Evolutionary conservation across 257 asterid genomes (phyloP).

Genomic region (Solanum paucissectum): DNA sequence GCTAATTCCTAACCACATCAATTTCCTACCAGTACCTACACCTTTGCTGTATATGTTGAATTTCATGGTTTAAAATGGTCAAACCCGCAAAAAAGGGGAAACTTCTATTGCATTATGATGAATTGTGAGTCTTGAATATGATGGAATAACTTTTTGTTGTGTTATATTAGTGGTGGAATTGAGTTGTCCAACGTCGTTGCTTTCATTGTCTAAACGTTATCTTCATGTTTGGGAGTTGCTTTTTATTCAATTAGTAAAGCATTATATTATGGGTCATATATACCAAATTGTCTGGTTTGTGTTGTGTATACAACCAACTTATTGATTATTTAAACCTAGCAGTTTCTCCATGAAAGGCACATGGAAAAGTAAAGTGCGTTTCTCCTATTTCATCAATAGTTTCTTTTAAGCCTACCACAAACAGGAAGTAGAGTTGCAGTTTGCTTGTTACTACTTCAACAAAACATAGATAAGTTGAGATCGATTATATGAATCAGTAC

Average conservation of each 20-base stretch:
- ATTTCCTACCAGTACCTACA: not conserved
- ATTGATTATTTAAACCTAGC: not conserved
- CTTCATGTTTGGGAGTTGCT: not conserved
- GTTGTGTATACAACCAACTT: not conserved
- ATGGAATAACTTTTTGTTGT: not conserved
- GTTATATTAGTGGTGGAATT: not conserved
- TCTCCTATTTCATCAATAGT: not conserved
- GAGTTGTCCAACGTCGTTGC: not conserved
- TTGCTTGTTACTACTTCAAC: not conserved
- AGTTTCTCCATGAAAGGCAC: not conserved
- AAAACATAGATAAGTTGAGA: not conserved
- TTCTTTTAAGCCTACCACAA: not conserved
- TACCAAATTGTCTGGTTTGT: not conserved
- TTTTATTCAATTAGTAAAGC: not conserved
- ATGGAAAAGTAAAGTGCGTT: not conserved
- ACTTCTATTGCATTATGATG: not conserved
- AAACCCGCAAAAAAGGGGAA: not conserved
- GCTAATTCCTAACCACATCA: not conserved
- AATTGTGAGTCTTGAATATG: not conserved
- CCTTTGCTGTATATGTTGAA: not conserved
- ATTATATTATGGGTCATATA: not conserved
- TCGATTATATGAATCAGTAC: not conserved
- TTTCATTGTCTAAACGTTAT: not conserved
- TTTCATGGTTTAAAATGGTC: conserved; percentile 9
- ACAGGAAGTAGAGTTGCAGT: not conserved